phyloP scores from a whole-genome alignment of 163 green algal genomes.

The Trebouxia gelatinosa region DNA sequence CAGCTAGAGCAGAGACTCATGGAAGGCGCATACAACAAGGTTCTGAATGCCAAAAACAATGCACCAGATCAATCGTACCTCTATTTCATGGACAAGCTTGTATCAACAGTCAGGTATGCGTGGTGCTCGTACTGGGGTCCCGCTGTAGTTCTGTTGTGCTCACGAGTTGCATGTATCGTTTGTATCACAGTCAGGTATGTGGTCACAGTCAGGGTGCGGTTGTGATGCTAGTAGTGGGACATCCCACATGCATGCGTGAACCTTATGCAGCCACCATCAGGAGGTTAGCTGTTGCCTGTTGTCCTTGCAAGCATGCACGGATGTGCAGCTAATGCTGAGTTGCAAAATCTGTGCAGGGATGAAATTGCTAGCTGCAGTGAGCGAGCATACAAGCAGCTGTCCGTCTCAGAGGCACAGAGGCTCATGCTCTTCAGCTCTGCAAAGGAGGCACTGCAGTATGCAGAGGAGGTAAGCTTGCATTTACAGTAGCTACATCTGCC shows the following conservation, averaged over 20 bases:
- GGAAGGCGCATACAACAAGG: constrained; percentile 95
- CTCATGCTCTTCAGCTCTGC: constrained; percentile 79
- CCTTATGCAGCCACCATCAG: too few species aligned
- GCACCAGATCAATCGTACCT: constrained; percentile 47
- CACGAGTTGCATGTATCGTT: neutral
- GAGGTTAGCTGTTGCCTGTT: neutral
- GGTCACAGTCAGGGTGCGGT: neutral
- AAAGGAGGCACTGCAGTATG: constrained; percentile 64
- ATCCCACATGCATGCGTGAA: neutral
- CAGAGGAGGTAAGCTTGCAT: constrained; percentile 55
- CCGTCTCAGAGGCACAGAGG: constrained; percentile 69
- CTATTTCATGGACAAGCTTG: constrained; percentile 75
- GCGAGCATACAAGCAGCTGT: constrained; percentile 80
- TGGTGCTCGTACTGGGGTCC: neutral
- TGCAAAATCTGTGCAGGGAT: constrained; percentile 74
- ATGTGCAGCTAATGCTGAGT: neutral
- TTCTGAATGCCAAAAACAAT: constrained; percentile 47
- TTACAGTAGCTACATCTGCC: too few species aligned
- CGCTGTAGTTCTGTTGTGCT: neutral
- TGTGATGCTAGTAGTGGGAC: neutral
- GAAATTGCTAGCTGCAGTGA: constrained; percentile 92
- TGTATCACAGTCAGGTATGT: neutral
- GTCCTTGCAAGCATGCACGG: neutral
- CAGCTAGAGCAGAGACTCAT: constrained; percentile 96
- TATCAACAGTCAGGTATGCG: constrained; percentile 72